Conservation (phyloP, 306 rosid genomes). For the Vigna hirtella region DNA sequence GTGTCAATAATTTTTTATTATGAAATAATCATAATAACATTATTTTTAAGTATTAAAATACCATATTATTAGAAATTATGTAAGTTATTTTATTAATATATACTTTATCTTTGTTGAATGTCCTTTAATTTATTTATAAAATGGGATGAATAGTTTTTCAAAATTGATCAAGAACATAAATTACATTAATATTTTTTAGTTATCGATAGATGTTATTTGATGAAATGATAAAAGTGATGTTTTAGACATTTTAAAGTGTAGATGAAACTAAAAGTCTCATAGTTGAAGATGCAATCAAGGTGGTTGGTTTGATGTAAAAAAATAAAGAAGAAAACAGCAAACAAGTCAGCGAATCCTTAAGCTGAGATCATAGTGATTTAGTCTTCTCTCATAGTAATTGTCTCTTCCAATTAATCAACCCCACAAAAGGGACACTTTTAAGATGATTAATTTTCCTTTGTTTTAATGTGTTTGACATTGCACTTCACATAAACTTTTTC, state of each 20-base stretch:
- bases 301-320: background rate
- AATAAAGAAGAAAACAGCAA: background rate
- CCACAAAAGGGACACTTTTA: slow-evolving; percentile 40
- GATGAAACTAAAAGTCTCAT: no score
- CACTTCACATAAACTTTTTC: slow-evolving; percentile 2
- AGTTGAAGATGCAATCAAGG: no score
- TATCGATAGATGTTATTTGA: background rate
- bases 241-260: background rate
- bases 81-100: background rate
- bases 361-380: slow-evolving; percentile 57
- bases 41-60: background rate
- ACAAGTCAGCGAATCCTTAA: slow-evolving; percentile 54
- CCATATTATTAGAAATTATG: background rate
- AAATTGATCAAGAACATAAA: background rate
- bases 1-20: no score
- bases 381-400: slow-evolving; percentile 27
- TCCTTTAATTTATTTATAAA: background rate
- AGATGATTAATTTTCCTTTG: slow-evolving; percentile 30
- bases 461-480: slow-evolving; percentile 41
- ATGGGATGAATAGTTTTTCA: background rate
- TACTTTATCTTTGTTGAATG: background rate
- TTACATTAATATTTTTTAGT: background rate
- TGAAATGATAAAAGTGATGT: background rate
- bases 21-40: slow-evolving; percentile 1
- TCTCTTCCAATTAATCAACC: slow-evolving; percentile 42